Evolutionary conservation across 2,329 filamentous ascomycete genomes (phyloP), one percentile per base, ranked within the genome.

Genomic region (Colletotrichum euphorbiae): DNA sequence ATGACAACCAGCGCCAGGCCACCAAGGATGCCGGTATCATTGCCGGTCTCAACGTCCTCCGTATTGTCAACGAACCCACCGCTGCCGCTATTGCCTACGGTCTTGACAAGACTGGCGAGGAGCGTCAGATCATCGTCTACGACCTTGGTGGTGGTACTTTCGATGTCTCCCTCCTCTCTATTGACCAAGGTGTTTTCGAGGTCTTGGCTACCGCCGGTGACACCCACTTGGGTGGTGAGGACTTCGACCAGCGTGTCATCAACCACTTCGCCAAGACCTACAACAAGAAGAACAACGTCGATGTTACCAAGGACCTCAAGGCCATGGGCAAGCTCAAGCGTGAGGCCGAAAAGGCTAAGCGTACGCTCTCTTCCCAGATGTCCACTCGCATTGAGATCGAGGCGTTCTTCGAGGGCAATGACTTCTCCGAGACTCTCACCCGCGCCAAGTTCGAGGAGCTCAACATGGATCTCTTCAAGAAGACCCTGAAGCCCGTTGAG

Each of bases 311-410:
- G 87, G 94, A 98, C 79, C 84, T 91, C 73, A 98, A 98, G 92
- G 91, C 95, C 74, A 98, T 98, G 94, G 93, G 94, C 85, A 99
- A 98, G 87, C 90, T 99, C 76, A 98, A 98, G 93, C 94, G 96
- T 77, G 96, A 98, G 84, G 95, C 96, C 75, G 96, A 99, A 84
- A 98, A 98, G 90, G 96, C 96, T 84, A 99, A 99, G 92, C 93
- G 96, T 79, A 97, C 94, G 75, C 91, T 99, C 65, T 97, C 93
- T 78, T 96, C 93, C 73, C 93, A 97, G 85, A 94, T 93, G 90
- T 94, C 92, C 73, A 93, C 93, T 74, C 92, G 93, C 75, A 94
- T 97, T 75, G 96, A 98, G 85, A 98, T 99, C 73, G 96, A 99
- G 83, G 91, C 93, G 74, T 97, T 99, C 92, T 92, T 93, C 84